A percentile compares a stretch with the other conserved stretches of the same genome.
phyloP scores from a whole-genome alignment of 202 grass and related monocot genomes.

The Saccharum hybrid region DNA sequence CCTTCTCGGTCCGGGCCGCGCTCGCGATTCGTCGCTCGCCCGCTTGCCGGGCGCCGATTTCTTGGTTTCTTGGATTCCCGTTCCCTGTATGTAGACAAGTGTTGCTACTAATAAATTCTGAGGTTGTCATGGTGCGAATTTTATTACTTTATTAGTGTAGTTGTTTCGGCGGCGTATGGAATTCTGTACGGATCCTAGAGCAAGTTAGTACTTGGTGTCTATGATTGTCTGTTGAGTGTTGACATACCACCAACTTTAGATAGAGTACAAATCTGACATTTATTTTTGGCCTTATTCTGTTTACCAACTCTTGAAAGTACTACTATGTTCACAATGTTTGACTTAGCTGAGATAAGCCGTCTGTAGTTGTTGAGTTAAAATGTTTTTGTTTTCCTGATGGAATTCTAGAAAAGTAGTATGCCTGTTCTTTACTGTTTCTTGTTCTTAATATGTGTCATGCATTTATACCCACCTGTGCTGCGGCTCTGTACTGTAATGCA shows the following conservation, averaged over 20 bases:
- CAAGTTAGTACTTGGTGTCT: not conserved
- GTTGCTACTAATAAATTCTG: not conserved
- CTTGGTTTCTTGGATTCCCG: not conserved
- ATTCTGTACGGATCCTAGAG: constrained; percentile 4
- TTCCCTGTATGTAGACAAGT: not conserved
- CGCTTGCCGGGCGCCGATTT: not conserved
- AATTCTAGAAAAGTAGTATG: not conserved
- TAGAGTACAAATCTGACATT: constrained; percentile 5
- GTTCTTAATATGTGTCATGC: not conserved
- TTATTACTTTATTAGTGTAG: not conserved
- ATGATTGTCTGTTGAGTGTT: not conserved
- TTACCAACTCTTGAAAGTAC: not conserved
- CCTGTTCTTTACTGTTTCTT: not conserved
- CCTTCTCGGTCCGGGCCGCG: not conserved
- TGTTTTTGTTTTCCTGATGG: not conserved
- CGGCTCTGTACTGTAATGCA: not conserved
- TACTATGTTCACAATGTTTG: not conserved
- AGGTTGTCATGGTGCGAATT: not conserved
- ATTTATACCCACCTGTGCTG: not conserved
- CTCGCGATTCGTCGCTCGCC: not conserved
- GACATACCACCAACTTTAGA: constrained; percentile 2
- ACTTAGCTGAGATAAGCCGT: not conserved
- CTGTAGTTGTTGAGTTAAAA: not conserved
- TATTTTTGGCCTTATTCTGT: not conserved
- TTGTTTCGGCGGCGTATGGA: not conserved